Base-by-base conservation (phyloP, 805 yeast species). In the Yamadazyma ubonensis region DNA sequence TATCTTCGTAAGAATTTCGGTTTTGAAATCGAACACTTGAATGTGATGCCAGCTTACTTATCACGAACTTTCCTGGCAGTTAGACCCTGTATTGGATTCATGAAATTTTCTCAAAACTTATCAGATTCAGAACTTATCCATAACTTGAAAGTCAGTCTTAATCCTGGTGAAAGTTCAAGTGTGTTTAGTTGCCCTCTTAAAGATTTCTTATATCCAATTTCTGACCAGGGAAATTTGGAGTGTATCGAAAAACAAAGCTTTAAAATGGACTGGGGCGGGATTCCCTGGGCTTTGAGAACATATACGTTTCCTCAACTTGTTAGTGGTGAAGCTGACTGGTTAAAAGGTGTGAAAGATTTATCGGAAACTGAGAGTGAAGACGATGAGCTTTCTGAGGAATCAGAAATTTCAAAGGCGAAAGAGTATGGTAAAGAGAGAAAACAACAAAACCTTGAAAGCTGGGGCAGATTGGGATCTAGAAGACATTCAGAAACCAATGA, bases 11-110 rank as follows among this genome's bases (percentile, higher is more conserved):
- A 54, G 11, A 61, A 73, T 23, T 73, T 58, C 49, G 86, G 86
- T 0, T 72, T 83, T 52, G 58, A 62, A 17, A 65, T 89, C 20
- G 86, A 84, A 39, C 76, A 74, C 40, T 53, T 89, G 21, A 72
- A 75, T 29, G 68, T 71, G 7, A 54, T 90, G 50, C 97, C 98
- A 1, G 74, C 88, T 40, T 90, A 87, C 55, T 59, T 91, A 14
- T 84, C 95, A 6, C 70, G 95, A 44, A 87, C 95, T 3, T 76
- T 87, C 43, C 70, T 86, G 27, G 87, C 88, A 9, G 97, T 91
- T 3, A 71, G 83, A 34, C 98, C 98, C 0, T 76, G 89, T 48
- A 75, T 82, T 20, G 88, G 85, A 28, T 76, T 81, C 46, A 63
- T 85, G 53, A 74, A 72, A 38, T 61, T 71, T 14, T 34, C 49